phyloP scores from a whole-genome alignment of 1,284 basidiomycete species.

The Boletus hoseneyae region DNA sequence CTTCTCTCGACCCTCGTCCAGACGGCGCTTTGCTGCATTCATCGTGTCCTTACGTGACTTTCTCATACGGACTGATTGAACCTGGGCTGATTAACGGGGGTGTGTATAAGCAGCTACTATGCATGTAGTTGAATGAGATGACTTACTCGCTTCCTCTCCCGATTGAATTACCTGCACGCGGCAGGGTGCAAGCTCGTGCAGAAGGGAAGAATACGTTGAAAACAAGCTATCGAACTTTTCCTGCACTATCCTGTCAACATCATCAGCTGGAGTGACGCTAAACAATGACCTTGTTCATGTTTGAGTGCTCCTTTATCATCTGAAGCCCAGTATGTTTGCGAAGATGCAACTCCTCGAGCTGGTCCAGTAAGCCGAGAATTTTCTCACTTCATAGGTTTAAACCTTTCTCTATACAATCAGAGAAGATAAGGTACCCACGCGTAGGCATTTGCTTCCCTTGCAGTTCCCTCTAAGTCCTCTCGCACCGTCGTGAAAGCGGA shows the following conservation, averaged over 20 bases:
- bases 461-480: conserved; percentile 14
- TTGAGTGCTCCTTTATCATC: conserved; percentile 7
- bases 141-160: conserved; percentile 38
- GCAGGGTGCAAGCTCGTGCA: conserved; percentile 37
- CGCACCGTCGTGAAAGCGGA: conserved; percentile 18
- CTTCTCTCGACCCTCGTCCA: conserved; percentile 41
- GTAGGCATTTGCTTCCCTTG: conserved; percentile 22
- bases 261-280: not conserved
- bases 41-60: conserved; percentile 38
- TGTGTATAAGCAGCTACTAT: conserved; percentile 9
- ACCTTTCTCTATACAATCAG: not conserved
- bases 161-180: conserved; percentile 35
- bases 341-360: conserved; percentile 26
- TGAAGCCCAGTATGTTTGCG: conserved; percentile 11
- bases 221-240: conserved; percentile 33
- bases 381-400: conserved; percentile 22
- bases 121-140: not conserved
- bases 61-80: conserved; percentile 33
- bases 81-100: conserved; percentile 31
- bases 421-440: conserved; percentile 23
- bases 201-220: conserved; percentile 30
- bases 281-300: conserved; percentile 20
- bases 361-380: conserved; percentile 19
- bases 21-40: conserved; percentile 33
- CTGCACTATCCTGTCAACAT: conserved; percentile 26